phyloP scores from a whole-genome alignment of 2,329 filamentous ascomycete genomes.

The Cryphonectria parasitica region DNA sequence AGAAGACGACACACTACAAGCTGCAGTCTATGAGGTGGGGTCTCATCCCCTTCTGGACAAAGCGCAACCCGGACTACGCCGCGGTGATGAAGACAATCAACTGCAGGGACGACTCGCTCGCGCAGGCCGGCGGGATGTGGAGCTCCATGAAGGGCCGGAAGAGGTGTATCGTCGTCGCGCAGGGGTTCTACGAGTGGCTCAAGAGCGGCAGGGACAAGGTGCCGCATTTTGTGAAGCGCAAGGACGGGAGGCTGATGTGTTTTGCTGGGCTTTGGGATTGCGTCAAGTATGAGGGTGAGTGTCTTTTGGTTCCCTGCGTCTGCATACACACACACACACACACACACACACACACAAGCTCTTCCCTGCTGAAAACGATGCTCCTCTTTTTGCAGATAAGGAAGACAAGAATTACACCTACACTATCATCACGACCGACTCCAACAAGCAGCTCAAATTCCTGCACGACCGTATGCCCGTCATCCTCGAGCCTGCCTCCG shows the following conservation, averaged over 20 bases:
- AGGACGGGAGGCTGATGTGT: conserved; percentile 82
- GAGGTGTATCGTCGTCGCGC: conserved; percentile 82
- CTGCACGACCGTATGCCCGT: conserved; percentile 97
- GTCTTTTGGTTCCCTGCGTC: neutral
- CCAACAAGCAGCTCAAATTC: conserved; percentile 81
- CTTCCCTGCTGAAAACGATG: conserved; percentile 16
- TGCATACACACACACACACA: too few relatives aligned
- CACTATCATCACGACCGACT: conserved; percentile 89
- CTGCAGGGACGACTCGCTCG: conserved; percentile 86
- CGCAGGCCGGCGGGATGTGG: conserved; percentile 83
- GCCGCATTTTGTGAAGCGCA: conserved; percentile 81
- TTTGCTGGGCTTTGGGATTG: conserved; percentile 93
- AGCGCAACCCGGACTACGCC: conserved; percentile 76
- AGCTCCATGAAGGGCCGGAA: conserved; percentile 86
- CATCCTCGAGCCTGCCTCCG: conserved; percentile 77
- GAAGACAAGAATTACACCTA: conserved; percentile 82
- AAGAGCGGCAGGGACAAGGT: conserved; percentile 82
- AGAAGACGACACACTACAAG: conserved; percentile 64
- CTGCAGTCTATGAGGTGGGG: conserved; percentile 97
- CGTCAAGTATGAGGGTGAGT: conserved; percentile 74
- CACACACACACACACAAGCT: too few relatives aligned
- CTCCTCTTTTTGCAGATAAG: conserved; percentile 44
- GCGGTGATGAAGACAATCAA: conserved; percentile 89
- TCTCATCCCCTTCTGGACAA: conserved; percentile 91
- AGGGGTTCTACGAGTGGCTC: conserved; percentile 97